Percentiles rank a stretch among this genome's conserved stretches.
Conservation (phyloP, 2,329 filamentous ascomycete genomes). For the Trichoderma atroviride region DNA sequence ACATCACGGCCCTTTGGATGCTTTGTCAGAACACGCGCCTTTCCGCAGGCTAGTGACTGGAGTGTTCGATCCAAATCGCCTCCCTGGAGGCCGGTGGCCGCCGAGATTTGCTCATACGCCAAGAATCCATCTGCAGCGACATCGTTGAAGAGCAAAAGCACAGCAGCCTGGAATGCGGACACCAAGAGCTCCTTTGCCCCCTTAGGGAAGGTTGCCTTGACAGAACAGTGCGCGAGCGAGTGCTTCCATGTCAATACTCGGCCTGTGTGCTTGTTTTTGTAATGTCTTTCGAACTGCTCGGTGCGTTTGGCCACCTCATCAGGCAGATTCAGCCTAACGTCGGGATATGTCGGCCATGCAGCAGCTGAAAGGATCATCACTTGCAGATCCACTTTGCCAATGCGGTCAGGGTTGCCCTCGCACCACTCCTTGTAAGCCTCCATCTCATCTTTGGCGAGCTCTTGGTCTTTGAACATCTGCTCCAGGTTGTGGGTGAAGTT, state of each 20-base stretch:
- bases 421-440: constrained; percentile 75
- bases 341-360: constrained; percentile 90
- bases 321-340: constrained; percentile 72
- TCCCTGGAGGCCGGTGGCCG: constrained; percentile 73
- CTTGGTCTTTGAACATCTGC: constrained; percentile 99
- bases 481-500: constrained; percentile 97
- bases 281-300: constrained; percentile 80
- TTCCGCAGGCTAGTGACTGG: constrained; percentile 92
- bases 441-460: constrained; percentile 92
- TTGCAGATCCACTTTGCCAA: constrained; percentile 62
- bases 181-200: constrained; percentile 87
- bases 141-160: constrained; percentile 87
- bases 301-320: constrained; percentile 74
- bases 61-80: constrained; percentile 84
- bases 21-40: constrained; percentile 81
- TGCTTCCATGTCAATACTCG: constrained; percentile 91
- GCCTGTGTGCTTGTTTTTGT: constrained; percentile 86
- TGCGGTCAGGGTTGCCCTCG: constrained; percentile 53
- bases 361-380: constrained; percentile 90
- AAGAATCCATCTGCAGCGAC: constrained; percentile 62
- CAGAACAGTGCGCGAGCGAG: constrained; percentile 83
- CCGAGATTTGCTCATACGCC: constrained; percentile 73
- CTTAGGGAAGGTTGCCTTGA: constrained; percentile 78
- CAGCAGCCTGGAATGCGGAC: constrained; percentile 87
- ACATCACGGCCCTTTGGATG: constrained; percentile 84